phyloP scores from a whole-genome alignment of 2,329 filamentous ascomycete species.

The Periconia sp. region DNA sequence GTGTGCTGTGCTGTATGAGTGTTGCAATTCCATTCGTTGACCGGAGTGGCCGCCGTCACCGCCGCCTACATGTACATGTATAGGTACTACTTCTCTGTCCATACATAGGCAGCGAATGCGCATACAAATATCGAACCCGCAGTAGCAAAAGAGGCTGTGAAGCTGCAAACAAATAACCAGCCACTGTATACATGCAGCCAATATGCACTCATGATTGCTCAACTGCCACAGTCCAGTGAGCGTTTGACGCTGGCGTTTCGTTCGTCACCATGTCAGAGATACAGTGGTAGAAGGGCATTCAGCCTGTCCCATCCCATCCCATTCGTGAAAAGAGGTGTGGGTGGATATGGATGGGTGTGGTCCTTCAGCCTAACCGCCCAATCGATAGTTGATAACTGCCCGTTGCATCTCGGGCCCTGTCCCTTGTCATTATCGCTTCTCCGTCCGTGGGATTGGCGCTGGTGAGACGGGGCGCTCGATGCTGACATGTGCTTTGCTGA shows the following conservation, averaged over 20 bases:
- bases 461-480: slow-evolving; percentile 1
- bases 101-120: too few relatives aligned
- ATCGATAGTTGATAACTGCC: slow-evolving; percentile 43
- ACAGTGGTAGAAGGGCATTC: slow-evolving; percentile 9
- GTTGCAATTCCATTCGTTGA: neutral
- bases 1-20: too few relatives aligned
- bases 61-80: neutral
- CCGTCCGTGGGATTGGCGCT: slow-evolving; percentile 12
- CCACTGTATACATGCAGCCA: neutral
- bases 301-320: slow-evolving; percentile 14
- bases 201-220: too few relatives aligned
- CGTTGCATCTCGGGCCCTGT: slow-evolving; percentile 25
- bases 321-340: neutral
- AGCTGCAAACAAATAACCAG: too few relatives aligned
- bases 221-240: too few relatives aligned
- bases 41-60: neutral
- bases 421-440: slow-evolving; percentile 14
- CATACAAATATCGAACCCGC: too few relatives aligned
- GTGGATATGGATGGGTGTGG: neutral
- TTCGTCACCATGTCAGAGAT: slow-evolving; percentile 10
- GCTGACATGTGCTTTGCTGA: neutral
- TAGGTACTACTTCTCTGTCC: too few relatives aligned
- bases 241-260: slow-evolving; percentile 23
- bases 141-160: too few relatives aligned
- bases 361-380: slow-evolving; percentile 39